Evolutionary conservation across 768 basidiomycete species (phyloP).

Genomic region (Rhodotorula diobovata): DNA sequence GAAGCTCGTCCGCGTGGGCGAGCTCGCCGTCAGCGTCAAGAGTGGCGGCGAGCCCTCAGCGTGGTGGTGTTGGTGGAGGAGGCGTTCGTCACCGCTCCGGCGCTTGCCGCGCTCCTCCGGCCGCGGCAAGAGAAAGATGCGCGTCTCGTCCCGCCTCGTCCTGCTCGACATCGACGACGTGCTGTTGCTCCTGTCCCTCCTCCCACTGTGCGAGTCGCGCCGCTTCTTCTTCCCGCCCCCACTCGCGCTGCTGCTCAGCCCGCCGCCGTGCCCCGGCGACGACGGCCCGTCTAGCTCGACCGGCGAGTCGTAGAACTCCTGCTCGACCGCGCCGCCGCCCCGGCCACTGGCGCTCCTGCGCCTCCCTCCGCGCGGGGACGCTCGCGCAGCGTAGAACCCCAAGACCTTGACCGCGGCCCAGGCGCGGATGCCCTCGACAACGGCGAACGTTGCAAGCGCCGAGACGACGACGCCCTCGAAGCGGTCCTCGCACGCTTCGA

Average conservation of each 20-base stretch:
- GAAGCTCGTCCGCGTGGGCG: conserved; percentile 22
- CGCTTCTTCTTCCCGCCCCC: conserved; percentile 4
- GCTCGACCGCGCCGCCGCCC: not conserved
- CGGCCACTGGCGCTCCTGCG: not conserved
- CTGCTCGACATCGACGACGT: not conserved
- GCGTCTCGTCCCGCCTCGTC: not conserved
- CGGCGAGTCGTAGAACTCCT: conserved; percentile 12
- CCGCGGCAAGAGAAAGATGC: conserved; percentile 25
- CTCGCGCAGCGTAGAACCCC: conserved; percentile 6
- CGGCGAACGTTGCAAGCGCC: not conserved
- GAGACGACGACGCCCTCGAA: conserved; percentile 20
- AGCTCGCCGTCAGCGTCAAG: conserved; percentile 22
- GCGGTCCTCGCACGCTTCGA: conserved; percentile 33
- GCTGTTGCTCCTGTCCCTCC: not conserved
- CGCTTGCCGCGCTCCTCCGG: not conserved
- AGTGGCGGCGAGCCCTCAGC: conserved; percentile 7
- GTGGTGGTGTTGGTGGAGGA: too few relatives aligned
- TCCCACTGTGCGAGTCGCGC: not conserved
- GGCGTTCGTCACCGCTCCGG: not conserved
- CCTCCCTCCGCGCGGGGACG: not conserved
- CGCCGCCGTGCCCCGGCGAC: not conserved
- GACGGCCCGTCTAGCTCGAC: conserved; percentile 7
- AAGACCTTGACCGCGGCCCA: conserved; percentile 5
- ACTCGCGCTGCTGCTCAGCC: not conserved
- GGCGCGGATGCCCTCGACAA: conserved; percentile 8